Conservation (phyloP, 2,329 filamentous ascomycete species). For the Cryphonectria radicalis region DNA sequence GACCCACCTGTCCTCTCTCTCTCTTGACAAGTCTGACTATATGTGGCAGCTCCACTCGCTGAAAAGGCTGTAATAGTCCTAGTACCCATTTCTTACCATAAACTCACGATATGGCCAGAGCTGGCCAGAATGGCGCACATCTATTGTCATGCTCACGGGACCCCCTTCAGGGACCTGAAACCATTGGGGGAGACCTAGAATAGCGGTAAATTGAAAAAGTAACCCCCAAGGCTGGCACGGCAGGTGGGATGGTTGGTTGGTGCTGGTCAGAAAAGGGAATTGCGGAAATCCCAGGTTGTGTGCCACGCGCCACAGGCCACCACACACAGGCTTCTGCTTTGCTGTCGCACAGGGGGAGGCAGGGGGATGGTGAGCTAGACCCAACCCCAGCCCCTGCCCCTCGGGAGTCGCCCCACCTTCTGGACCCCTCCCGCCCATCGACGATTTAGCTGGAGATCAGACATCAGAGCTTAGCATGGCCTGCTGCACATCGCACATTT, state of each 20-base stretch:
- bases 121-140: neutral
- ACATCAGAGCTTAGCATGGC: neutral
- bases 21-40: neutral
- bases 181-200: neutral
- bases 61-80: neutral
- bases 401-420: slow-evolving; percentile 15
- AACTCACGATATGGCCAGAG: neutral
- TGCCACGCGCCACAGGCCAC: neutral
- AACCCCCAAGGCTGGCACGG: neutral
- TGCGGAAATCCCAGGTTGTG: neutral
- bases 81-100: neutral
- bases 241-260: slow-evolving; percentile 1
- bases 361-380: neutral
- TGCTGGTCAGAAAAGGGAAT: neutral
- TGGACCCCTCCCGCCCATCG: slow-evolving; percentile 15
- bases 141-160: neutral
- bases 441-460: slow-evolving; percentile 16
- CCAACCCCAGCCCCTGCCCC: slow-evolving; percentile 4
- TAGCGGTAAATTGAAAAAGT: neutral
- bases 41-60: neutral
- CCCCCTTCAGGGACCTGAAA: neutral
- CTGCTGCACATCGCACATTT: neutral
- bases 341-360: neutral
- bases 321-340: neutral
- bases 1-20: slow-evolving; percentile 1